Base-by-base conservation (phyloP, 129 eudicot species). In the Artemisia tridentata region DNA sequence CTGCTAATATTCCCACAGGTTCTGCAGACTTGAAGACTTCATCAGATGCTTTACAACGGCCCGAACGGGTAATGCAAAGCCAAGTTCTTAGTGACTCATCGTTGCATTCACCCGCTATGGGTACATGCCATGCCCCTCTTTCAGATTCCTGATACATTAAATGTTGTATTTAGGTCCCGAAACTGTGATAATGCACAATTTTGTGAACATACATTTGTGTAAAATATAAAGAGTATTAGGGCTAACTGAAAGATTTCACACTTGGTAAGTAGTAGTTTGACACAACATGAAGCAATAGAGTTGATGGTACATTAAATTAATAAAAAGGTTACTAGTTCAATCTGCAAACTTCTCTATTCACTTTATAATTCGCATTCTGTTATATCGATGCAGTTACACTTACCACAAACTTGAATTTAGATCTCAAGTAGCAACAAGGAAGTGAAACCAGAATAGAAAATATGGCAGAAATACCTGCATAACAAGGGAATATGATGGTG, bases 41-140 rank as follows among this genome's bases (percentile, higher is more conserved):
- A 15, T 72, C 73, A 3, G 57, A 51, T 51, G 72, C 59, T 63
- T 85, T 80, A 70, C 52, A 59, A 21, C 17, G 67, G 41, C 73
- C 81, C 43, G 79, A 45, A 52, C 87, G 83, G 63, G 90, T 85
- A 45, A 83, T 75, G 68, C 98, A 92, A 27, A 89, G 86, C 98
- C 98, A 92, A 11, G 79, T 85, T 82, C 96, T 85, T 73, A 64
- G 78, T 8, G 82, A 74, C 78, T 86, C 90, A 11, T 80, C 88
- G 53, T 19, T 67, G 27, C 45, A 43, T 71, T 89, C 95, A 0
- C 90, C 84, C 13, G 81, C 67, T 67, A 89, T 9, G 27, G 98
- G 98, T 34, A 72, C 82, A 78, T 92, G 98, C 98, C 98, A 92
- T 20, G 95, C 51, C 68, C 96, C 96, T 38, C 73, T 80, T 78